Evolutionary conservation across 1,284 basidiomycete genomes (phyloP), one percentile per base, ranked within the genome.

Genomic region (Ganoderma sinense): DNA sequence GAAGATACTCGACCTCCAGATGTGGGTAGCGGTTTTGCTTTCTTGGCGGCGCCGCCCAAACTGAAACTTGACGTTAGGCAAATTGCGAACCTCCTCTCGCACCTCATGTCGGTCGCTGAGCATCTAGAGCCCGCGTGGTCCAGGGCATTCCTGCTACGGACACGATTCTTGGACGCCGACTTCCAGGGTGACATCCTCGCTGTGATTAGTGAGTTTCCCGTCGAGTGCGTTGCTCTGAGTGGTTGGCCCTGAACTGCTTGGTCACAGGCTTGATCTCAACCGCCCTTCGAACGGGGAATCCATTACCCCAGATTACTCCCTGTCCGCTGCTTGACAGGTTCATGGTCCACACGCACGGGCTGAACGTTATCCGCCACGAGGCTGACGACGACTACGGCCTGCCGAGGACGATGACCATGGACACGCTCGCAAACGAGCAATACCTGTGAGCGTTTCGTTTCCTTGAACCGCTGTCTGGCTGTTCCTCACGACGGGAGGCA

Each of bases 241-340:
- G 23, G 31, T 41, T 69, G 62, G 69, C 63, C 26, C 16, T 13
- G 33, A 20, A 20, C 31, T n/a, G 58, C 36, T 31, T 26, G 56
- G 10, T 26, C n/a, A 33, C 67, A 94, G 88, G 86, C 65, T 85
- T 94, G 85, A 87, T 93, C 55, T 89, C 91, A 0, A 88, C 87
- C 0, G 88, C 94, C 1, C 82, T 97, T 40, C 86, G 91, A n/a
- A 92, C 91, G 0, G 95, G 93, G 4, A 84, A 84, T 16, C 90
- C 95, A 0, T 81, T 97, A 23, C 95, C 95, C 0, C 95, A 97
- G 76, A 93, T 97, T 60, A 96, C 94, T 0, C 94, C 95, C 0
- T 93, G 91, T 73, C 95, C 95, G 0, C 84, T 97, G 3, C 82
- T 96, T 0, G 90, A 95, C 75, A 86, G 94, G 10, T 94, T 94